A percentile compares a stretch with the other conserved stretches of the same genome.
Conservation (phyloP, 805 yeast species). For the Millerozyma miso region DNA sequence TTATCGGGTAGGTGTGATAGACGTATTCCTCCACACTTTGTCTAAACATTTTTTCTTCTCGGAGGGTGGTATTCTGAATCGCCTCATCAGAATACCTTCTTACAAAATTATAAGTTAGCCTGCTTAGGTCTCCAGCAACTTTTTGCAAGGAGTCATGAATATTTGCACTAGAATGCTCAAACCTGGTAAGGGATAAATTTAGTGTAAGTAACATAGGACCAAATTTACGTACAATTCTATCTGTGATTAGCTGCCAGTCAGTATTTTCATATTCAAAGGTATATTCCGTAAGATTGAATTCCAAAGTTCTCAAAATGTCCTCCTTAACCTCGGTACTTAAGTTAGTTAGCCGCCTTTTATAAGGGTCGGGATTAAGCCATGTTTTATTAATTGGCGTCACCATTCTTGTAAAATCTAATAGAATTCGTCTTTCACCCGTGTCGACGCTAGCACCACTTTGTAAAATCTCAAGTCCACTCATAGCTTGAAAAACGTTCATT, state of each 20-base stretch:
- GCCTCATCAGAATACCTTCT: slow-evolving; percentile 37
- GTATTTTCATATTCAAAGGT: slow-evolving; percentile 2
- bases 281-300: neutral
- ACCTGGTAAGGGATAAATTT: slow-evolving; percentile 30
- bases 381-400: slow-evolving; percentile 51
- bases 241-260: slow-evolving; percentile 53
- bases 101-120: slow-evolving; percentile 40
- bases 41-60: slow-evolving; percentile 20
- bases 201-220: slow-evolving; percentile 44
- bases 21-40: slow-evolving; percentile 45
- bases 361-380: slow-evolving; percentile 46
- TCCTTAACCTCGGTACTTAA: slow-evolving; percentile 10
- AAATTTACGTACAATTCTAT: slow-evolving; percentile 48
- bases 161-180: slow-evolving; percentile 1
- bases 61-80: slow-evolving; percentile 8
- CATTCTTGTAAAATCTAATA: slow-evolving; percentile 48
- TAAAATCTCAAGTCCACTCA: slow-evolving; percentile 35
- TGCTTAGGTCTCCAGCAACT: slow-evolving; percentile 31
- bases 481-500: slow-evolving; percentile 22
- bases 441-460: slow-evolving; percentile 44
- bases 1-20: slow-evolving; percentile 37
- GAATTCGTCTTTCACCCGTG: slow-evolving; percentile 45
- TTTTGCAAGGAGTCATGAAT: slow-evolving; percentile 18
- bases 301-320: slow-evolving; percentile 2
- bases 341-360: slow-evolving; percentile 20